These are phyloP conservation scores for Alternaria solani DNA, from an alignment of 2,329 filamentous ascomycete genomes.

Conservation along the genomic window DNA sequence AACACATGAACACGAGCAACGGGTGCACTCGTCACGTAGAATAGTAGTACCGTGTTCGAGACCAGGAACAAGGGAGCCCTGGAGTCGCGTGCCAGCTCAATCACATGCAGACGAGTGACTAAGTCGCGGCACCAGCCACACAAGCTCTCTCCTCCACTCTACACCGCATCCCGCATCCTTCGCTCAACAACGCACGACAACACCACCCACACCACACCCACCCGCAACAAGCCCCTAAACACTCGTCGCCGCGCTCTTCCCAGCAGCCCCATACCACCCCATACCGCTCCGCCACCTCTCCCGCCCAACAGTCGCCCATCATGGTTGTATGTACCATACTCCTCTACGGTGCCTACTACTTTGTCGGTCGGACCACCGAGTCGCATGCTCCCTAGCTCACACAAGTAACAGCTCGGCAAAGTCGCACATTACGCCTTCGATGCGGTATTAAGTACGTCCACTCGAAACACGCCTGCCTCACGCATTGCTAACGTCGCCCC, in stretches of 20 bases:
- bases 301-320: slow-evolving; percentile 17
- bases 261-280: slow-evolving; percentile 9
- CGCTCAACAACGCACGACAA: slow-evolving; percentile 13
- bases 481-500: slow-evolving; percentile 24
- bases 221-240: slow-evolving; percentile 1
- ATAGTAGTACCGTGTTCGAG: background rate
- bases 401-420: slow-evolving; percentile 84
- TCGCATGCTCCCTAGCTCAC: slow-evolving; percentile 57
- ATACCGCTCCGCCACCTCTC: slow-evolving; percentile 8
- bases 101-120: slow-evolving; percentile 32
- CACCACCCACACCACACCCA: slow-evolving; percentile 18
- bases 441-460: slow-evolving; percentile 80
- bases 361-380: slow-evolving; percentile 22
- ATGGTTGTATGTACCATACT: slow-evolving; percentile 51
- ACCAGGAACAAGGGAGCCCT: slow-evolving; percentile 11
- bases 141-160: slow-evolving; percentile 20
- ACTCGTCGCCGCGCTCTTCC: slow-evolving; percentile 11
- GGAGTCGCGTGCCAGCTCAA: slow-evolving; percentile 20
- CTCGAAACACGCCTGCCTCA: slow-evolving; percentile 5
- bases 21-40: background rate
- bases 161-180: slow-evolving; percentile 33
- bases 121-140: slow-evolving; percentile 37
- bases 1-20: background rate
- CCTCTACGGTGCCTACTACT: slow-evolving; percentile 2
- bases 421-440: slow-evolving; percentile 96